phyloP scores from a whole-genome alignment of 177 flowering plant genomes.

The Vitis hybrid region DNA sequence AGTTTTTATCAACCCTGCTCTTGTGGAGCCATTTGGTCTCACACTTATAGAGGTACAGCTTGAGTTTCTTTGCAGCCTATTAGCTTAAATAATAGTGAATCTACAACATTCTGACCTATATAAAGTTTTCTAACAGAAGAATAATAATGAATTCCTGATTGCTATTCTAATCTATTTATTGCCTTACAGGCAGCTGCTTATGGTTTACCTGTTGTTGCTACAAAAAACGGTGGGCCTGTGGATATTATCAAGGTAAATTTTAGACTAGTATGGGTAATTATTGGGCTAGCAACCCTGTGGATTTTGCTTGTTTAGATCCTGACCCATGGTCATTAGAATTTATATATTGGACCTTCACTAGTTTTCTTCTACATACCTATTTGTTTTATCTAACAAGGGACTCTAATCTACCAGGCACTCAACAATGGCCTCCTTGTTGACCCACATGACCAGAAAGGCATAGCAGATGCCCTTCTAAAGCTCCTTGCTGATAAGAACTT shows the following conservation, averaged over 20 bases:
- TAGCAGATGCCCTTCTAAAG: constrained; percentile 81
- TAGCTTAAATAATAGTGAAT: too few relatives aligned
- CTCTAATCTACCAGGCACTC: constrained; percentile 48
- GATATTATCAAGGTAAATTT: constrained; percentile 66
- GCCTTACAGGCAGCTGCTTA: constrained; percentile 76
- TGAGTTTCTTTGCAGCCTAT: too few relatives aligned
- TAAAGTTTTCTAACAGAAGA: too few relatives aligned
- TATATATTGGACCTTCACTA: too few relatives aligned
- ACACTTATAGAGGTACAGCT: too few relatives aligned
- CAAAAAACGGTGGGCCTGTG: constrained; percentile 86
- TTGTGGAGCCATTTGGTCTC: constrained; percentile 7
- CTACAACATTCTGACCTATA: too few relatives aligned
- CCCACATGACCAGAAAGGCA: constrained; percentile 78
- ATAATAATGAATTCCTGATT: too few relatives aligned
- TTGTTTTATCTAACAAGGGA: not conserved
- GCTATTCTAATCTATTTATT: not conserved
- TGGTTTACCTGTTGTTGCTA: constrained; percentile 84
- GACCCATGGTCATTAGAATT: too few relatives aligned
- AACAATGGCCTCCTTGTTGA: constrained; percentile 79
- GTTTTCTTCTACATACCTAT: too few relatives aligned
- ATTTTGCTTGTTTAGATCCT: not conserved
- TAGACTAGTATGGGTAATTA: too few relatives aligned
- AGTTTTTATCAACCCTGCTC: constrained; percentile 88
- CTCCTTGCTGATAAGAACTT: constrained; percentile 74
- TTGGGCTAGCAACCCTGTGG: not conserved